These are phyloP conservation scores for Melampsora larici-populina DNA, from an alignment of 1,284 basidiomycete species.

Conservation along the genomic window DNA sequence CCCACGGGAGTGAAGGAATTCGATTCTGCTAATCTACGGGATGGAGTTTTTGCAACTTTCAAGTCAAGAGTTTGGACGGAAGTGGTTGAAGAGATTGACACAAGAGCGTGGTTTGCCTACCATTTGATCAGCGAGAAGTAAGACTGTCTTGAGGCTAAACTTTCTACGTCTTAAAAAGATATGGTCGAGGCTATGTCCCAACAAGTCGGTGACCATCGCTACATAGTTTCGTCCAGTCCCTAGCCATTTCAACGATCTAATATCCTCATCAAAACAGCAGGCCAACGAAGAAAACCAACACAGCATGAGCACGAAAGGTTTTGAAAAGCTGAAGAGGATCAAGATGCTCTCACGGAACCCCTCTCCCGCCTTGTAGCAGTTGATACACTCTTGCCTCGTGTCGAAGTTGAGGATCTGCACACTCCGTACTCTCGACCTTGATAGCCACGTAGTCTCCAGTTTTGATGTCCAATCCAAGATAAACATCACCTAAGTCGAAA, in stretches of 20 bases:
- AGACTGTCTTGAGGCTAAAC: constrained; percentile 55
- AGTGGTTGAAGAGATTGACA: too few relatives aligned
- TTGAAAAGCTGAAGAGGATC: background rate
- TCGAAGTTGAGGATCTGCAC: constrained; percentile 54
- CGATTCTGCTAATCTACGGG: constrained; percentile 41
- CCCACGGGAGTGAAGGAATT: constrained; percentile 55
- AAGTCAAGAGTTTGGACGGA: too few relatives aligned
- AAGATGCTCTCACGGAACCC: constrained; percentile 48
- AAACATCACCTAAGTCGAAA: constrained; percentile 52
- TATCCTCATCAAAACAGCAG: constrained; percentile 52
- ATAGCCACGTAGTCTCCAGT: constrained; percentile 54
- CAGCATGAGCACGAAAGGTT: background rate
- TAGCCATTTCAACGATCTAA: constrained; percentile 53
- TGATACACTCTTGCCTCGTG: constrained; percentile 55
- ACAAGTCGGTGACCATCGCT: constrained; percentile 54
- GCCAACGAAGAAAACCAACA: too few relatives aligned
- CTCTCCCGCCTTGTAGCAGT: constrained; percentile 53
- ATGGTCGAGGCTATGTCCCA: constrained; percentile 54
- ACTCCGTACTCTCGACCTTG: constrained; percentile 55
- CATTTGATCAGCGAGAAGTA: constrained; percentile 55
- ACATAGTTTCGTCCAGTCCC: constrained; percentile 55
- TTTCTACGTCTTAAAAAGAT: constrained; percentile 55
- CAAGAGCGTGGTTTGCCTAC: constrained; percentile 44
- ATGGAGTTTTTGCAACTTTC: background rate
- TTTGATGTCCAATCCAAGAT: constrained; percentile 55